phyloP scores from a whole-genome alignment of 208 protist genomes.

The Acanthamoeba culbertsoni region DNA sequence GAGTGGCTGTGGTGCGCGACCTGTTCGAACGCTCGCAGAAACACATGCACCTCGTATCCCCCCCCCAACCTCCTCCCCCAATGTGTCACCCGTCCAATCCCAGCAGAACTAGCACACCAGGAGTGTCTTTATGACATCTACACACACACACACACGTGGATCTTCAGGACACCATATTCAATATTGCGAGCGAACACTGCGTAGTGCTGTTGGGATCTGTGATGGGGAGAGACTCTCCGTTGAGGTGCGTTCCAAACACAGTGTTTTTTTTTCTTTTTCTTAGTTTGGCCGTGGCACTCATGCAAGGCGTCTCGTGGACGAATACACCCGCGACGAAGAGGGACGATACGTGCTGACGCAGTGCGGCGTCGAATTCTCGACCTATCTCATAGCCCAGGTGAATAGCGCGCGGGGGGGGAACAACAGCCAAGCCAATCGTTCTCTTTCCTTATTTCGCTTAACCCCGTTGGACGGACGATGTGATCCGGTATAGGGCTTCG shows the following conservation, averaged over 20 bases:
- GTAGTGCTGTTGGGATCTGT: constrained; percentile 70
- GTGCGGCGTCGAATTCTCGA: constrained; percentile 9
- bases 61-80: background rate
- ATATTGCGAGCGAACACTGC: constrained; percentile 62
- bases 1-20: constrained; percentile 74
- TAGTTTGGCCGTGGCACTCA: no score
- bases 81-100: background rate
- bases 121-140: background rate
- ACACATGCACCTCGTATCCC: constrained; percentile 74
- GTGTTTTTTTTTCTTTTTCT: no score
- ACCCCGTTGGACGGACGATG: no score
- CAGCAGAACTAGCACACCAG: no score
- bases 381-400: constrained; percentile 33
- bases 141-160: no score
- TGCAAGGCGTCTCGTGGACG: constrained; percentile 69
- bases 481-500: constrained; percentile 35
- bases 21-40: constrained; percentile 71
- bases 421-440: no score
- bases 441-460: no score
- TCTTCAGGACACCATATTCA: constrained; percentile 80
- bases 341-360: constrained; percentile 12
- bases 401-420: no score
- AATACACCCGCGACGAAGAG: constrained; percentile 59
- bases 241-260: background rate
- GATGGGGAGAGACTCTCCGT: constrained; percentile 55